Base-by-base conservation (phyloP, 2,329 filamentous ascomycete genomes). In the Aspergillus alliaceus region DNA sequence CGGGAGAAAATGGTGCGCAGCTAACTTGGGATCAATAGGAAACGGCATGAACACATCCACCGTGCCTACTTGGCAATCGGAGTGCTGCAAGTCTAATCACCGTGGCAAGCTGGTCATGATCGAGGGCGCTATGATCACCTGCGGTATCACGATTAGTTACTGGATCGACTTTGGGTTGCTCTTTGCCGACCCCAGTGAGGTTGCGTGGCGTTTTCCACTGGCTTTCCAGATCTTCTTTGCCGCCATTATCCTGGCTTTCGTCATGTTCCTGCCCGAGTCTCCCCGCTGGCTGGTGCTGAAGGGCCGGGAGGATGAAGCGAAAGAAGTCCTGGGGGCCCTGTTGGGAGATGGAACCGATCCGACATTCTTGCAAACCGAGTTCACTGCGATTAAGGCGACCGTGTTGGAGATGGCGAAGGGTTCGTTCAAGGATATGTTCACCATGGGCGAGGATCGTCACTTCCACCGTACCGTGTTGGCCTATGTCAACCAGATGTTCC, bases 201-300 rank as follows among this genome's bases (percentile, higher is more conserved):
- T 79, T n/a, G 70, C 79, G 20, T 85, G 82, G 82, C 75, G 83
- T 48, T 82, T 84, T 58, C 83, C 83, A 0, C 77, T 85, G 51
- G 81, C 79, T 7, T 83, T 86, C 67, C 84, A 86, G 68, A 83
- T 84, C 60, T 64, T 84, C 32, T 81, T 86, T 53, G 82, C 83
- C 0, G 56, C 81, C 2, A 72, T 84, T 34, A 82, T 85, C 25
- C 72, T 82, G 48, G 65, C 59, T 18, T 75, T 79, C 46, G 77
- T 83, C 35, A 72, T 81, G 53, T 74, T 75, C 14, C 73, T 85
- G 1, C 83, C 83, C 11, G 84, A 86, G 63, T 84, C 81, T 0
- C 84, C 84, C 9, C 78, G 84, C 52, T 86, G 83, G 81, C 74
- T 86, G 6, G 79, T 86, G 25, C 68, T 84, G 48, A 82, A 83